Evolutionary conservation across 495 filamentous ascomycete genomes (phyloP).

Genomic region (Neurospora intermedia): DNA sequence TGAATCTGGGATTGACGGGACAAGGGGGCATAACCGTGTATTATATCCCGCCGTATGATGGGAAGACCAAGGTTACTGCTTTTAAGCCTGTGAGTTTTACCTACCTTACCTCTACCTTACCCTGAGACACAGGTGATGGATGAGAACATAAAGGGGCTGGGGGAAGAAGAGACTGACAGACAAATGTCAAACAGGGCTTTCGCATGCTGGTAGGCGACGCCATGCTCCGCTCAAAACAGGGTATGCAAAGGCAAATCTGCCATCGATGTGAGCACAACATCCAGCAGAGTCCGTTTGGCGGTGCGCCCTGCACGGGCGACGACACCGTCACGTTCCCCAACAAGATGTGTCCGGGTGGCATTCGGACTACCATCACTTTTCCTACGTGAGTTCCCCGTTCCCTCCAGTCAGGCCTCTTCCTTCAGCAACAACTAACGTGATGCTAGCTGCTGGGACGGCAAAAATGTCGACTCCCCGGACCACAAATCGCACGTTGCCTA

Average conservation of each 20-base stretch:
- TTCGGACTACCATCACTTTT: slow-evolving; percentile 39
- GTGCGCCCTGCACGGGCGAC: slow-evolving; percentile 40
- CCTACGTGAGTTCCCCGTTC: slow-evolving; percentile 17
- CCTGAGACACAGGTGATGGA: no score
- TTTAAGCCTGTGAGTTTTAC: slow-evolving; percentile 23
- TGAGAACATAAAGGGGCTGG: no score
- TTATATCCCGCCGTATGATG: slow-evolving; percentile 39
- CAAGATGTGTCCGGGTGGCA: slow-evolving; percentile 33
- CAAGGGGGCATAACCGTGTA: slow-evolving; percentile 37
- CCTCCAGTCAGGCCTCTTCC: no score
- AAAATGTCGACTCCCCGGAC: slow-evolving; percentile 41
- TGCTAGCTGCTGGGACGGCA: slow-evolving; percentile 41
- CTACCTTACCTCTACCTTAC: no score
- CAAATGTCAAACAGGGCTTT: slow-evolving; percentile 22
- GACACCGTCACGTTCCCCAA: slow-evolving; percentile 35
- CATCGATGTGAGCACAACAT: slow-evolving; percentile 38
- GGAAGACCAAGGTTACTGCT: slow-evolving; percentile 33
- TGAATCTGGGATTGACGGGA: slow-evolving; percentile 32
- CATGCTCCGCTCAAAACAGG: slow-evolving; percentile 16
- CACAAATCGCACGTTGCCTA: slow-evolving; percentile 43
- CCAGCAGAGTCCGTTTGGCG: slow-evolving; percentile 38
- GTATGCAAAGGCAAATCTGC: slow-evolving; percentile 34
- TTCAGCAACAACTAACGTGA: no score
- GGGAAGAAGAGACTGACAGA: no score
- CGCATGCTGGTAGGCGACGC: slow-evolving; percentile 35